A percentile compares a stretch with the other conserved stretches of the same genome.
Conservation (phyloP, 768 basidiomycete genomes). For the Termitomyces sp. region DNA sequence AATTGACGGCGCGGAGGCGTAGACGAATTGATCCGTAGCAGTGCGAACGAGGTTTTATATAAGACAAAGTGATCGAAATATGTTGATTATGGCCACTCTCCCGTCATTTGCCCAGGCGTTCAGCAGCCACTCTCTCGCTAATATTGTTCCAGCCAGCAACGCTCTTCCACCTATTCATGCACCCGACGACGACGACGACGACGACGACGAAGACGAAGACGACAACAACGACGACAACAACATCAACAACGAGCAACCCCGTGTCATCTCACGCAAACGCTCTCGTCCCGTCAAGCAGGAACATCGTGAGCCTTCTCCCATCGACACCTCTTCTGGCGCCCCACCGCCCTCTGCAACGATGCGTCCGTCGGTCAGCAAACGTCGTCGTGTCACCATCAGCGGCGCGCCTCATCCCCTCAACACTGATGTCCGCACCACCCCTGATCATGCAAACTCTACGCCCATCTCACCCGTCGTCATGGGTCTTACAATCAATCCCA, state of each 20-base stretch:
- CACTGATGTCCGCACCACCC: slow-evolving; percentile 39
- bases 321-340: slow-evolving; percentile 5
- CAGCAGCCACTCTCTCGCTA: slow-evolving; percentile 47
- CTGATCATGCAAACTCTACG: slow-evolving; percentile 42
- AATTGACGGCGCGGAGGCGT: too few species aligned
- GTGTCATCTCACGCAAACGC: slow-evolving; percentile 31
- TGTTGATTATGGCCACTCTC: slow-evolving; percentile 29
- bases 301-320: too few species aligned
- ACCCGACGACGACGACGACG: neutral
- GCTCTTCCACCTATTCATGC: slow-evolving; percentile 59
- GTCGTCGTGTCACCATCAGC: slow-evolving; percentile 61
- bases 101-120: slow-evolving; percentile 81
- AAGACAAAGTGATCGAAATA: too few species aligned
- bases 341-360: slow-evolving; percentile 33
- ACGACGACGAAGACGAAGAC: too few species aligned
- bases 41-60: neutral
- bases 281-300: too few species aligned
- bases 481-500: slow-evolving; percentile 52
- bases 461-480: slow-evolving; percentile 66
- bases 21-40: neutral
- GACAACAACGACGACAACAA: too few species aligned
- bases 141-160: slow-evolving; percentile 44
- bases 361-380: slow-evolving; percentile 50
- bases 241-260: too few species aligned
- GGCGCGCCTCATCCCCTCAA: slow-evolving; percentile 36